Evolutionary conservation across 176 grass and related monocot species (phyloP).

Genomic region (Carex myosuroides): DNA sequence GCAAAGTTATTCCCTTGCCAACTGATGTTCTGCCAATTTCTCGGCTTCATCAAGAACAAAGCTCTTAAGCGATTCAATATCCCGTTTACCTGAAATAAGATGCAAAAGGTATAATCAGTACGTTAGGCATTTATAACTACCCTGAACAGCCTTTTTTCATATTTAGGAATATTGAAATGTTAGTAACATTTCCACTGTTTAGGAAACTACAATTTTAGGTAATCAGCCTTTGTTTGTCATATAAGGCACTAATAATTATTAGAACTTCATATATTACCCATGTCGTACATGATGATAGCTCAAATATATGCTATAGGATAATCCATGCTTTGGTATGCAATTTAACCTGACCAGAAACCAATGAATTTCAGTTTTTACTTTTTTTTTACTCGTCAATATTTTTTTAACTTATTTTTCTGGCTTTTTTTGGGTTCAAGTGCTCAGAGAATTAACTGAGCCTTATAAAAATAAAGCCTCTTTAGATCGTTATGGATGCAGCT

Average conservation of each 20-base stretch:
- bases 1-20: conserved; percentile 23
- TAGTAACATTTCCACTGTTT: not conserved
- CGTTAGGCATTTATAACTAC: not conserved
- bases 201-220: not conserved
- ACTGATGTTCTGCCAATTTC: conserved; percentile 44
- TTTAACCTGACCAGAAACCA: not conserved
- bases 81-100: conserved; percentile 49
- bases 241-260: not conserved
- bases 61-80: conserved; percentile 70
- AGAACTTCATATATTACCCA: not conserved
- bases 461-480: not conserved
- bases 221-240: not conserved
- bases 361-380: not conserved
- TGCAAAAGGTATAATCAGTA: not conserved
- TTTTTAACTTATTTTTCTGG: not conserved
- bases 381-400: not conserved
- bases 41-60: conserved; percentile 73
- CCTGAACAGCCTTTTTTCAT: not conserved
- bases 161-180: not conserved
- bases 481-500: not conserved
- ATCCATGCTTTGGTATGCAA: not conserved
- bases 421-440: not conserved
- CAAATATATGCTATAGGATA: not conserved
- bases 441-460: not conserved
- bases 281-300: not conserved